These are phyloP conservation scores for Cytospora schulzeri DNA, from an alignment of 2,329 filamentous ascomycete genomes.

Conservation along the genomic window DNA sequence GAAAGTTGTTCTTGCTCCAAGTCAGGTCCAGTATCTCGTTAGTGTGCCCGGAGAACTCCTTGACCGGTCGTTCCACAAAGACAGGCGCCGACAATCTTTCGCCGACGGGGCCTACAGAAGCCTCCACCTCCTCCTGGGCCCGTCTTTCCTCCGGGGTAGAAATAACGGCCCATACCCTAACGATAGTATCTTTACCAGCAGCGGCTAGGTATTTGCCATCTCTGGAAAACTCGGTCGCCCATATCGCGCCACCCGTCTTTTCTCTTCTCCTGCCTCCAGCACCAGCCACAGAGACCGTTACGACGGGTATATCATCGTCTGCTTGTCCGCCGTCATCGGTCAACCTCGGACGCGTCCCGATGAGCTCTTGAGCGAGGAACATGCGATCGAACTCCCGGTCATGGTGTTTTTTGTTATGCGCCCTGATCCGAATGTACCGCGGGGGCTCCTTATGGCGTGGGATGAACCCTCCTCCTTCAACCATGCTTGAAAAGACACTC, in stretches of 20 bases:
- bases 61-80: conserved; percentile 75
- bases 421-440: conserved; percentile 83
- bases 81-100: conserved; percentile 85
- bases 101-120: conserved; percentile 42
- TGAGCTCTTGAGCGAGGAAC: conserved; percentile 91
- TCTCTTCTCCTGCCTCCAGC: conserved; percentile 45
- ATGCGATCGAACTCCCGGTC: conserved; percentile 79
- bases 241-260: conserved; percentile 69
- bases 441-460: conserved; percentile 87
- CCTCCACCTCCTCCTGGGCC: conserved; percentile 72
- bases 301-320: conserved; percentile 31
- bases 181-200: conserved; percentile 84
- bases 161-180: conserved; percentile 88
- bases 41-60: conserved; percentile 81
- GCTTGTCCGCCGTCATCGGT: conserved; percentile 31
- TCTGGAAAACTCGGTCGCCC: conserved; percentile 90
- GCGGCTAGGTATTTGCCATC: conserved; percentile 90
- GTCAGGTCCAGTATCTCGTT: conserved; percentile 87
- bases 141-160: conserved; percentile 78
- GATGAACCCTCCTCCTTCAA: conserved; percentile 74
- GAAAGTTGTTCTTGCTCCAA: conserved; percentile 99
- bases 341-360: conserved; percentile 52
- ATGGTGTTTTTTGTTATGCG: conserved; percentile 71
- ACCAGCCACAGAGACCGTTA: conserved; percentile 35
- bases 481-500: conserved; percentile 75